Conservation (phyloP, 176 grass and related monocot genomes). For the Lolium perenne region DNA sequence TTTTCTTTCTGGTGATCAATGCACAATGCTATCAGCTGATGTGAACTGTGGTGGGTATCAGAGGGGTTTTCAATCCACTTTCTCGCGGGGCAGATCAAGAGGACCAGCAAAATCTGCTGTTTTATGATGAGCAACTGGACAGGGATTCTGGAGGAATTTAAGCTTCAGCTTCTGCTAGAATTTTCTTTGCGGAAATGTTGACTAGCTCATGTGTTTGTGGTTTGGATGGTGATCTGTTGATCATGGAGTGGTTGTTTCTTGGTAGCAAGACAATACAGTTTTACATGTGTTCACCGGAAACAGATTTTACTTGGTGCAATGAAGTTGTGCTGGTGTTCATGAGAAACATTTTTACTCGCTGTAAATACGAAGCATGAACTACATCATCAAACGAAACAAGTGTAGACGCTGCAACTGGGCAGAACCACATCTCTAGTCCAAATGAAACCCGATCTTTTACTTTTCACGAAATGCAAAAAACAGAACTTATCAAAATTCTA, state of each 20-base stretch:
- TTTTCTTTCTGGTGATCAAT: conserved; percentile 10
- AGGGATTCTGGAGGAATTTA: neutral
- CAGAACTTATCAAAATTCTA: neutral
- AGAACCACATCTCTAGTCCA: neutral
- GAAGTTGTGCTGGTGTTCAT: neutral
- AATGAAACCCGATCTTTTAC: neutral
- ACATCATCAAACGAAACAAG: neutral
- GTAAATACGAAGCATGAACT: neutral
- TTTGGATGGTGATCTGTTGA: conserved; percentile 23
- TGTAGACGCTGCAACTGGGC: neutral
- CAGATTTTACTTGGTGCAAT: too few species aligned
- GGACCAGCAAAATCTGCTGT: neutral
- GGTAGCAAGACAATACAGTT: neutral
- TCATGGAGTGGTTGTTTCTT: neutral
- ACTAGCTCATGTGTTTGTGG: neutral
- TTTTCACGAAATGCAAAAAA: neutral
- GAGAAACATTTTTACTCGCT: neutral
- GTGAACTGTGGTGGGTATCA: conserved; percentile 21
- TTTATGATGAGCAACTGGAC: neutral
- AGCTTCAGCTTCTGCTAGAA: neutral
- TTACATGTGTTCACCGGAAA: neutral
- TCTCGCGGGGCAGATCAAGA: neutral
- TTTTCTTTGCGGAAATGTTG: neutral
- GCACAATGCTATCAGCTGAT: conserved; percentile 28
- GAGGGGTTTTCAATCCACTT: conserved; percentile 10